Base-by-base conservation (phyloP, 2,329 filamentous ascomycete genomes). In the Domatiomyces globalis region DNA sequence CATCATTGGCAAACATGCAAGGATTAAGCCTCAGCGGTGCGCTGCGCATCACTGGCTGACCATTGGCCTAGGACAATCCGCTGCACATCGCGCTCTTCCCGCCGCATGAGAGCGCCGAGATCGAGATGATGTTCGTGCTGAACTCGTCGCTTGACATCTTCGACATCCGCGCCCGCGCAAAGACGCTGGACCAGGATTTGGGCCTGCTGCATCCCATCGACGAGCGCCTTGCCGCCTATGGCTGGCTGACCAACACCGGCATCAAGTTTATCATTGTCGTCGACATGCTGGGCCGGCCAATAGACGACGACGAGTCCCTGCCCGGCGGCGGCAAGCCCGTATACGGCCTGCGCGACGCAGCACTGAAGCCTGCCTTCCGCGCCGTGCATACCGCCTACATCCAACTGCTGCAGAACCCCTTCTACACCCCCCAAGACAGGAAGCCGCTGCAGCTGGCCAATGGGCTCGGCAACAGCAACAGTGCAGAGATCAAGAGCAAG, bases 321-420 rank as follows among this genome's bases (percentile, higher is more conserved):
- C 55, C 63, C 43, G 67, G 57, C 48, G n/a, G 50, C 49, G 56
- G 62, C 57, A 46, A 65, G 53, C 61, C 60, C 53, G 77, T 78
- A 12, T 71, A 85, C 17, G 87, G 86, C 0, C 67, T 95, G 62
- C 75, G 85, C 55, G 88, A 94, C 63, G 81, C 83, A n/a, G 90
- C 95, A 69, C 72, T 96, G 63, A 88, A 88, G 66, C 81, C 85
- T 33, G 89, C 92, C 22, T 98, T 98, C 64, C 80, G 84, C 64
- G 88, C 89, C 25, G 79, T 98, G 69, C 92, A 96, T 70, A 83
- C 78, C n/a, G 88, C 90, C 27, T 98, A 95, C 63, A 85, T 96
- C 52, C 74, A 80, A 55, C 72, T 98, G 49, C 71, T 96, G 58
- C 84, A 95, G 68, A 96, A 98, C 63, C 90, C 90, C 0, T 98